phyloP scores from a whole-genome alignment of 345 rosid genomes.

The Eucalyptus victrix region DNA sequence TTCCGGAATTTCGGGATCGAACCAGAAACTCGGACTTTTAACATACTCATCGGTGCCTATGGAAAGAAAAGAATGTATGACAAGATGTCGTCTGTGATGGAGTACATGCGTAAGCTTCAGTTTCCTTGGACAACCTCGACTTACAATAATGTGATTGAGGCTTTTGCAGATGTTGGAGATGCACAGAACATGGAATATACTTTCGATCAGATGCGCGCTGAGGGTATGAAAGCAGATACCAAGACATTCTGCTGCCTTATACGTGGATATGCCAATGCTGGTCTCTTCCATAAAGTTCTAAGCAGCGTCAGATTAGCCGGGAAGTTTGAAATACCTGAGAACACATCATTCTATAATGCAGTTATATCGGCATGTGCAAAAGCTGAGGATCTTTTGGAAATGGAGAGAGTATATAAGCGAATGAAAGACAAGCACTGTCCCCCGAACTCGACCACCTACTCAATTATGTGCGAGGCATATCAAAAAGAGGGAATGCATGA shows the following conservation, averaged over 20 bases:
- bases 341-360: slow-evolving; percentile 53
- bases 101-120: slow-evolving; percentile 81
- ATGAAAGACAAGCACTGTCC: slow-evolving; percentile 68
- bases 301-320: slow-evolving; percentile 58
- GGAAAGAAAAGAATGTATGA: slow-evolving; percentile 86
- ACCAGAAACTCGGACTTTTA: slow-evolving; percentile 81
- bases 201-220: slow-evolving; percentile 78
- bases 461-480: slow-evolving; percentile 66
- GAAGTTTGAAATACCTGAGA: slow-evolving; percentile 68
- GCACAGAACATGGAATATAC: slow-evolving; percentile 80
- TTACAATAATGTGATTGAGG: slow-evolving; percentile 83
- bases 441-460: slow-evolving; percentile 47
- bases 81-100: slow-evolving; percentile 94
- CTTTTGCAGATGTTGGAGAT: slow-evolving; percentile 83
- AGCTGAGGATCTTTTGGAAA: slow-evolving; percentile 81
- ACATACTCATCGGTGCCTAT: slow-evolving; percentile 78
- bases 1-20: slow-evolving; percentile 68
- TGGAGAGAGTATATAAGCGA: slow-evolving; percentile 73
- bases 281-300: slow-evolving; percentile 74
- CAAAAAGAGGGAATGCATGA: slow-evolving; percentile 71
- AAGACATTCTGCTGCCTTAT: slow-evolving; percentile 84
- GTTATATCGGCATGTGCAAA: slow-evolving; percentile 67
- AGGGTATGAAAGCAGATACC: slow-evolving; percentile 77
- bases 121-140: slow-evolving; percentile 92
- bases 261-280: slow-evolving; percentile 70